These are phyloP conservation scores for Cyclanthera cordifolia DNA, from an alignment of 306 rosid species.

Conservation along the genomic window DNA sequence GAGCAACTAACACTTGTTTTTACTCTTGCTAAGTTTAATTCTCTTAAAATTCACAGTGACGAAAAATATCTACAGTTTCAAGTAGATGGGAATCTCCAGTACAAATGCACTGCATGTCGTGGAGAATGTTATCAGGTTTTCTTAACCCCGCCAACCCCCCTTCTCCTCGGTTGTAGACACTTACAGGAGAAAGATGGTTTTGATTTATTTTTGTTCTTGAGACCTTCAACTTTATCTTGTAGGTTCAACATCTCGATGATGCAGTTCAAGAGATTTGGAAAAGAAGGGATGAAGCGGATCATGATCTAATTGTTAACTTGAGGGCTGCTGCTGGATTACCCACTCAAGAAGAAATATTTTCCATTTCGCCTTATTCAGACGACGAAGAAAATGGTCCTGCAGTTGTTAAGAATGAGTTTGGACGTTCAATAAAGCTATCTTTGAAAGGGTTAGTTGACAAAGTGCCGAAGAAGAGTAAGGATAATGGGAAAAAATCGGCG, in stretches of 20 bases:
- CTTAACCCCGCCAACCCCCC: background rate
- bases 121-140: conserved; percentile 94
- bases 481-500: conserved; percentile 55
- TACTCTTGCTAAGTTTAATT: background rate
- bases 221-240: conserved; percentile 12
- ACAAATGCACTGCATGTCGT: conserved; percentile 89
- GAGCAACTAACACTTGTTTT: background rate
- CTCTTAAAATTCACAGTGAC: conserved; percentile 46
- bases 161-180: background rate
- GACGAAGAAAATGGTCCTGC: conserved; percentile 72
- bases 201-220: conserved; percentile 10
- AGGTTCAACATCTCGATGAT: conserved; percentile 87
- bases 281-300: conserved; percentile 70
- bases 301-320: conserved; percentile 64
- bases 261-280: conserved; percentile 96
- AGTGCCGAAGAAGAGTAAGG: conserved; percentile 61
- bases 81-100: conserved; percentile 85
- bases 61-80: conserved; percentile 84
- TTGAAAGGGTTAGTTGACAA: conserved; percentile 57
- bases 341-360: conserved; percentile 80
- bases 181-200: background rate
- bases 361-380: conserved; percentile 81
- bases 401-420: conserved; percentile 55
- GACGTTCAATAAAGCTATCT: conserved; percentile 68
- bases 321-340: conserved; percentile 95